phyloP scores from a whole-genome alignment of 805 yeast genomes.

The Nakazawaea wickerhamii region DNA sequence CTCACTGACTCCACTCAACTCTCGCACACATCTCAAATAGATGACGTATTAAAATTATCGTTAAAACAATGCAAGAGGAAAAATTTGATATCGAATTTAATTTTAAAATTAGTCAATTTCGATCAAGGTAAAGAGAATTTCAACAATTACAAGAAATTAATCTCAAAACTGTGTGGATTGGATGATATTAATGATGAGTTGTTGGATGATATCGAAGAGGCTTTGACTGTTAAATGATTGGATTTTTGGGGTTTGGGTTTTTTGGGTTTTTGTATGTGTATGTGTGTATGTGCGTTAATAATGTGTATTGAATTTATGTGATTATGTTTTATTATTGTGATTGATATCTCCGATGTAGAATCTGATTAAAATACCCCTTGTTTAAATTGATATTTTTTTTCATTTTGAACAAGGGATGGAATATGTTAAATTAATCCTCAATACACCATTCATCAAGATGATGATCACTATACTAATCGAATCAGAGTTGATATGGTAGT shows the following conservation, averaged over 20 bases:
- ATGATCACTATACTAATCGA: no score
- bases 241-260: no score
- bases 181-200: constrained; percentile 76
- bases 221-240: constrained; percentile 21
- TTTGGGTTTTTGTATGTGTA: no score
- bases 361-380: no score
- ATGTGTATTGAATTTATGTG: neutral
- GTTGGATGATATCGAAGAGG: constrained; percentile 69
- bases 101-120: neutral
- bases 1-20: neutral
- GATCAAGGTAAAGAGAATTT: constrained; percentile 1
- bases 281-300: no score
- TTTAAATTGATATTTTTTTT: no score
- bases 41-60: constrained; percentile 1
- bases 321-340: no score
- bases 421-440: no score
- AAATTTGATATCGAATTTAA: constrained; percentile 8
- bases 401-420: no score
- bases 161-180: constrained; percentile 71
- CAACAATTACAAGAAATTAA: constrained; percentile 67
- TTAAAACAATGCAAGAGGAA: constrained; percentile 12
- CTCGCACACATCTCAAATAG: neutral
- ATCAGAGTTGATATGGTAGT: no score
- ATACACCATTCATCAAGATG: no score
- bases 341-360: no score